Conservation (phyloP, 306 rosid species). For the Fagus crenata region DNA sequence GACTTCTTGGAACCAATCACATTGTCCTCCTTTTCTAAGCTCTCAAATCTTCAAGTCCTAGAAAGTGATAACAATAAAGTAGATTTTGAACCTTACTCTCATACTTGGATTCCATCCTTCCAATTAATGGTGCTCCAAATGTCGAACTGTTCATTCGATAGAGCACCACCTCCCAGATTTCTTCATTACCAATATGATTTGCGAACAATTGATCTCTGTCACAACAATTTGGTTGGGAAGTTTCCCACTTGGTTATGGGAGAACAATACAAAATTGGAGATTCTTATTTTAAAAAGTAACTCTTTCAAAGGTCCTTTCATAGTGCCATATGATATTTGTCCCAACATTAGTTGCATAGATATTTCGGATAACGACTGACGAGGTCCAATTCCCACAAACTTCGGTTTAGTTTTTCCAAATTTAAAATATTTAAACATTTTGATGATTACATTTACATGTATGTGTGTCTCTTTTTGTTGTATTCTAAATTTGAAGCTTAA, state of each 20-base stretch:
- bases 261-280: not conserved
- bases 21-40: not conserved
- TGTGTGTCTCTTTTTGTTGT: no score
- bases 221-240: not conserved
- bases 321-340: not conserved
- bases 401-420: not conserved
- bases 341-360: not conserved
- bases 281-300: not conserved
- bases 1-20: no score
- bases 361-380: not conserved
- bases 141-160: not conserved
- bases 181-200: not conserved
- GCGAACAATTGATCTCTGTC: not conserved
- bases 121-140: no score
- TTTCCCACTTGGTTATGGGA: constrained; percentile 3
- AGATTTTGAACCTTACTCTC: no score
- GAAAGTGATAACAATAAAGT: not conserved
- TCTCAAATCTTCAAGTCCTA: not conserved
- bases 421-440: not conserved
- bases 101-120: no score
- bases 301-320: constrained; percentile 10
- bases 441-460: not conserved
- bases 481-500: no score
- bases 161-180: not conserved
- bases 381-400: not conserved